A percentile compares a stretch with the other conserved stretches of the same genome.
These are phyloP conservation scores for Stagonosporopsis rhizophila DNA, from an alignment of 2,329 filamentous ascomycete species.

Conservation along the genomic window DNA sequence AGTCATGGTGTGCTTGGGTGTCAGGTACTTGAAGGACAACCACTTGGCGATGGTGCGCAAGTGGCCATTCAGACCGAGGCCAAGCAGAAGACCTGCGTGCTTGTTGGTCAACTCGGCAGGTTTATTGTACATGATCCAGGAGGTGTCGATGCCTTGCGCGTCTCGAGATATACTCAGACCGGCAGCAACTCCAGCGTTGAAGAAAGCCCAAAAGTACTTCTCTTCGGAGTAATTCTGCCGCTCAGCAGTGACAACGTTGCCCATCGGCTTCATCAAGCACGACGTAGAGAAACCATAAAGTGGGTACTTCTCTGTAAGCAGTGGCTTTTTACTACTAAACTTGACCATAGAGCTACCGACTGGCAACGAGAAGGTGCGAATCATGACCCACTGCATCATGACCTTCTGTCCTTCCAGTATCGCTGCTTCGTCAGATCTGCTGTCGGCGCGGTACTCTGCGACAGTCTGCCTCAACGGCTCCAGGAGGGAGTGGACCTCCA, in stretches of 20 bases:
- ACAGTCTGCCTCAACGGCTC: conserved; percentile 82
- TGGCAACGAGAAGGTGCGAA: conserved; percentile 86
- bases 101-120: conserved; percentile 90
- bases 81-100: conserved; percentile 93
- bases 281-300: conserved; percentile 91
- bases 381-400: conserved; percentile 83
- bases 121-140: conserved; percentile 99
- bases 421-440: conserved; percentile 83
- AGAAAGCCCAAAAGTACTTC: conserved; percentile 98
- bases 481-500: conserved; percentile 84
- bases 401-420: conserved; percentile 92
- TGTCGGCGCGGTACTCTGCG: conserved; percentile 76
- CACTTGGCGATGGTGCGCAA: conserved; percentile 94
- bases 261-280: conserved; percentile 89
- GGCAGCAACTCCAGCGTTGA: conserved; percentile 93
- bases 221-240: conserved; percentile 88
- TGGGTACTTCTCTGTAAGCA: conserved; percentile 90
- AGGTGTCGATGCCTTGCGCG: conserved; percentile 94
- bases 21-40: conserved; percentile 99
- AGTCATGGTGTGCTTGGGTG: conserved; percentile 98
- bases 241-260: conserved; percentile 92
- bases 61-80: conserved; percentile 91
- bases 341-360: conserved; percentile 86
- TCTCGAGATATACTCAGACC: conserved; percentile 88
- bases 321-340: conserved; percentile 83